phyloP scores from a whole-genome alignment of 179 eudicot genomes.

The Heliamphora pulchella region DNA sequence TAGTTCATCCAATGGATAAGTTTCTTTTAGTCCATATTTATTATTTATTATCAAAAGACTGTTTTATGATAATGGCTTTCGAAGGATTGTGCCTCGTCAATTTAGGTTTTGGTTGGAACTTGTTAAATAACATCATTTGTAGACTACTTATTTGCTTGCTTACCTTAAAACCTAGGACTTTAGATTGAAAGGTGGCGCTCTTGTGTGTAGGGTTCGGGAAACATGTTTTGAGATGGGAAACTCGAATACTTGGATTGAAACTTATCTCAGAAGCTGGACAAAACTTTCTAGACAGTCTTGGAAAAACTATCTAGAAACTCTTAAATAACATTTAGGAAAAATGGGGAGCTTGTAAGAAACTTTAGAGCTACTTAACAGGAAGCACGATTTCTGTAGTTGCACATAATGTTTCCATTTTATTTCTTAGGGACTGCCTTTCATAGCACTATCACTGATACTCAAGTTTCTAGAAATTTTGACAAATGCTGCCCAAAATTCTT shows the following conservation, averaged over 20 bases:
- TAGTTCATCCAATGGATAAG: neutral
- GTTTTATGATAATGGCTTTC: neutral
- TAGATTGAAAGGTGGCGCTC: neutral
- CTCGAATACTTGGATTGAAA: neutral
- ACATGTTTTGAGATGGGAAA: neutral
- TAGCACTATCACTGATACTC: no score
- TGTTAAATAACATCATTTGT: neutral
- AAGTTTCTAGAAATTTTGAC: neutral
- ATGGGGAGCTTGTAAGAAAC: neutral
- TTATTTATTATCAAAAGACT: neutral
- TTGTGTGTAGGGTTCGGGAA: neutral
- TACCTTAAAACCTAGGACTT: neutral
- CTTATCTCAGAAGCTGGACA: neutral
- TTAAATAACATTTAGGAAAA: neutral
- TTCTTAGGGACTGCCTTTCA: neutral
- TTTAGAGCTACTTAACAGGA: neutral
- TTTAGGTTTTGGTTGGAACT: neutral
- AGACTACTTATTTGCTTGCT: neutral
- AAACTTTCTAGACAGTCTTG: neutral
- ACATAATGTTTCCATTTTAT: neutral
- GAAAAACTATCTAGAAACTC: neutral
- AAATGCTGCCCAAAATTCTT: neutral
- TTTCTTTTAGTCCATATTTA: neutral
- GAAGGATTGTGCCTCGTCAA: neutral
- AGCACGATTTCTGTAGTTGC: neutral